A percentile compares a stretch with the other conserved stretches of the same genome.
phyloP scores from a whole-genome alignment of 805 yeast species.

The Suhomyces vadensis region DNA sequence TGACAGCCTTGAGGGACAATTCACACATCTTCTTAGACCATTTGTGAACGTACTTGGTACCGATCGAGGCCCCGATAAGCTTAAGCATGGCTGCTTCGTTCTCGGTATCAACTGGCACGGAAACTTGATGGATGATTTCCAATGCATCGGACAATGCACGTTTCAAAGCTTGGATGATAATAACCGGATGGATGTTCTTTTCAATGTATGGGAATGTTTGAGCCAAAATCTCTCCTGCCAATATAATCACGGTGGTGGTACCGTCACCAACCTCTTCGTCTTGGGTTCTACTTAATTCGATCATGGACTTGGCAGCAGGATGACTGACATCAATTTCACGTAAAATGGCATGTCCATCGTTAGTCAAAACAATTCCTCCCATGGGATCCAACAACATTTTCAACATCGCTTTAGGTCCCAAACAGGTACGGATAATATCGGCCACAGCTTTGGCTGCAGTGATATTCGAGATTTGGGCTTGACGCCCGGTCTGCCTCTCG shows the following conservation, averaged over 20 bases:
- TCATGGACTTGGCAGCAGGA: constrained; percentile 99
- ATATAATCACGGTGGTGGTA: constrained; percentile 93
- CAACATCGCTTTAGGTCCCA: constrained; percentile 98
- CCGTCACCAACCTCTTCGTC: constrained; percentile 99
- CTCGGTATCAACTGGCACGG: constrained; percentile 77
- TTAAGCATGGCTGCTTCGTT: constrained; percentile 86
- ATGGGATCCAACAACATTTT: constrained; percentile 97
- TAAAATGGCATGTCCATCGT: constrained; percentile 97
- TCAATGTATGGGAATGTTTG: constrained; percentile 94
- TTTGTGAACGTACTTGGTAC: constrained; percentile 88
- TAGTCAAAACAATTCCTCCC: constrained; percentile 94
- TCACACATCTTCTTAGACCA: constrained; percentile 93
- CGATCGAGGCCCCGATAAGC: constrained; percentile 87
- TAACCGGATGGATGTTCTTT: constrained; percentile 95
- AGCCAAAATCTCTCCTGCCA: constrained; percentile 96
- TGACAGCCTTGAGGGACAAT: constrained; percentile 84
- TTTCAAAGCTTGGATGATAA: constrained; percentile 90
- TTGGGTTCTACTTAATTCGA: constrained; percentile 93
- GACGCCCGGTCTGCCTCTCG: constrained; percentile 93
- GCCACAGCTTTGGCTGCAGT: constrained; percentile 99
- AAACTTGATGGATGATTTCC: constrained; percentile 79
- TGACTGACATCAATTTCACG: constrained; percentile 97
- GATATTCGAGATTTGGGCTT: constrained; percentile 94
- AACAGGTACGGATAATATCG: constrained; percentile 94
- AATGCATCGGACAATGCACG: constrained; percentile 89